phyloP scores from a whole-genome alignment of 2,329 filamentous ascomycete species.

The Aspergillus glaucus region DNA sequence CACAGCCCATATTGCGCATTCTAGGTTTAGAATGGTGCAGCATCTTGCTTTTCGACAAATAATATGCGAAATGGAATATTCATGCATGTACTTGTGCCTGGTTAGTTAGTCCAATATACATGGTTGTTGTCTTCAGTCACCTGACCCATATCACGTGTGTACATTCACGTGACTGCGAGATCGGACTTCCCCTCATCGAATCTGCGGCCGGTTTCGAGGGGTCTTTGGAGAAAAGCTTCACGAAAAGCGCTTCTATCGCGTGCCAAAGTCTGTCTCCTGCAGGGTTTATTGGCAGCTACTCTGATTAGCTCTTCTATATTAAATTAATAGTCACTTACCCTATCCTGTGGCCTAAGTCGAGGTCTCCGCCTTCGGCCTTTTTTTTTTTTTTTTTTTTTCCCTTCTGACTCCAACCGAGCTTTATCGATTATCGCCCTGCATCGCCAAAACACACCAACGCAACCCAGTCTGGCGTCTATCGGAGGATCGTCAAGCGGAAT shows the following conservation, averaged over 20 bases:
- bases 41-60: background rate
- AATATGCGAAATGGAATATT: too few relatives aligned
- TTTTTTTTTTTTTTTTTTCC: conserved; percentile 6
- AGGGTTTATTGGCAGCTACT: too few relatives aligned
- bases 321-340: too few relatives aligned
- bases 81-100: too few relatives aligned
- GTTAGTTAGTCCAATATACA: too few relatives aligned
- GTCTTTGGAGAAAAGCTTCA: background rate
- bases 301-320: too few relatives aligned
- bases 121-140: background rate
- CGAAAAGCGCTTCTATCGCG: background rate
- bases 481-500: conserved; percentile 27
- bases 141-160: background rate
- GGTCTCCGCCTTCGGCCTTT: conserved; percentile 1
- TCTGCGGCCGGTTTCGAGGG: conserved; percentile 3
- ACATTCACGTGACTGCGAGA: conserved; percentile 16
- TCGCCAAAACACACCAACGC: conserved; percentile 14
- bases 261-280: background rate
- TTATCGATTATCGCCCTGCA: conserved; percentile 7
- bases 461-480: conserved; percentile 33
- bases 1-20: background rate
- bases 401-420: conserved; percentile 3
- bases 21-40: background rate
- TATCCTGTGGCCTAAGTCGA: too few relatives aligned
- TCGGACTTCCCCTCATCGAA: conserved; percentile 13